These are phyloP conservation scores for Aspergillus novofumigatus DNA, from an alignment of 2,329 filamentous ascomycete genomes.

Conservation along the genomic window DNA sequence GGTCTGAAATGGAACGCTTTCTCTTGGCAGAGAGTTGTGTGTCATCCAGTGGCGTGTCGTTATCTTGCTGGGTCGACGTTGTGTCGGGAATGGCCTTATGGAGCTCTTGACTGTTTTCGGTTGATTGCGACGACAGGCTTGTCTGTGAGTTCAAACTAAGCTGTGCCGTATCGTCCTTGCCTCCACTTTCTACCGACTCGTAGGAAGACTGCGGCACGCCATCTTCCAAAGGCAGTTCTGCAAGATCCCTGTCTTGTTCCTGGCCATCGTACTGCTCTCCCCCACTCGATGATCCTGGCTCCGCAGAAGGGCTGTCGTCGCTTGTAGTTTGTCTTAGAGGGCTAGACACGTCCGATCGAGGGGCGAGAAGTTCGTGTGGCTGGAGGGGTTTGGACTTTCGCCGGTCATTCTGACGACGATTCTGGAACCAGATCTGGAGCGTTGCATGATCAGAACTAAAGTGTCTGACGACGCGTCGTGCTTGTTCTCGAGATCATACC, in stretches of 20 bases:
- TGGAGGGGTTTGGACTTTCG: slow-evolving; percentile 81
- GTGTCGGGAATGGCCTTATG: slow-evolving; percentile 17
- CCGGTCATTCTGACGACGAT: slow-evolving; percentile 86
- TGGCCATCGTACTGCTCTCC: slow-evolving; percentile 24
- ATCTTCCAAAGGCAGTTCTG: slow-evolving; percentile 20
- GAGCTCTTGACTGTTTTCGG: slow-evolving; percentile 21
- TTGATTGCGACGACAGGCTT: slow-evolving; percentile 24
- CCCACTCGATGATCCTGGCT: slow-evolving; percentile 27
- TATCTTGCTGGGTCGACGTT: slow-evolving; percentile 10
- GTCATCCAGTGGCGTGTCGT: slow-evolving; percentile 15
- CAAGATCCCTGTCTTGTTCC: slow-evolving; percentile 14
- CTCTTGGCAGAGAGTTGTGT: slow-evolving; percentile 24
- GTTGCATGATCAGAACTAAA: slow-evolving; percentile 6
- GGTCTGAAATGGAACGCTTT: slow-evolving; percentile 33
- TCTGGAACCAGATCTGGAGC: slow-evolving; percentile 92
- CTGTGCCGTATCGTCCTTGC: slow-evolving; percentile 26
- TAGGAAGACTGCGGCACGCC: slow-evolving; percentile 6
- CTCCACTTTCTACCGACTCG: slow-evolving; percentile 16
- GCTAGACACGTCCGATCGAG: slow-evolving; percentile 25
- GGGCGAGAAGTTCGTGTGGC: slow-evolving; percentile 64
- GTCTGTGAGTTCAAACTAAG: slow-evolving; percentile 27
- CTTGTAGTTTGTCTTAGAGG: slow-evolving; percentile 23
- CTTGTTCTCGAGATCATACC: slow-evolving; percentile 52
- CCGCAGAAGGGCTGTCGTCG: slow-evolving; percentile 26
- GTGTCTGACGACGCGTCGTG: slow-evolving; percentile 22